Evolutionary conservation across 495 filamentous ascomycete genomes (phyloP).

Genomic region (Umbilicaria muhlenbergii): DNA sequence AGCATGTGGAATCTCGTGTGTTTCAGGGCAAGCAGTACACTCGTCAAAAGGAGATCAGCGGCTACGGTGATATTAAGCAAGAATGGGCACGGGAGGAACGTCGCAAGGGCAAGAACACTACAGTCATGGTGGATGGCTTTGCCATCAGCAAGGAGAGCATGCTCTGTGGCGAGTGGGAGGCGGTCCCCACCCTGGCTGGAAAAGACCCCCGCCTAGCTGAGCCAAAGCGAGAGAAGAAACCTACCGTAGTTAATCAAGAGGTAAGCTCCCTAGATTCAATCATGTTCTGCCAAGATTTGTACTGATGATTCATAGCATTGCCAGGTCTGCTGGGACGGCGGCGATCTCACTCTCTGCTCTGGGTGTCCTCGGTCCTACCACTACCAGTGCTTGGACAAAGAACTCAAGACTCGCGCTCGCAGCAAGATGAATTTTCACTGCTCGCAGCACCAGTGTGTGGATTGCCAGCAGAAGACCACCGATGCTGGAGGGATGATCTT

Average conservation of each 20-base stretch:
- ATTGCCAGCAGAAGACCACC: constrained; percentile 36
- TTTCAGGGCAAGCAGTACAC: constrained; percentile 40
- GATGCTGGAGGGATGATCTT: constrained; percentile 45
- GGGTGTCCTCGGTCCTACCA: constrained; percentile 45
- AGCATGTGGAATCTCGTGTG: constrained; percentile 41
- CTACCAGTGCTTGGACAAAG: constrained; percentile 28
- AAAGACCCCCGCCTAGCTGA: constrained; percentile 38
- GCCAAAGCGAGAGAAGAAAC: constrained; percentile 24
- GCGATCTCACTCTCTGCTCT: constrained; percentile 30
- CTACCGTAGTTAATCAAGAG: constrained; percentile 30
- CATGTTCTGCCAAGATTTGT: background rate
- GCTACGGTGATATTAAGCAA: constrained; percentile 22
- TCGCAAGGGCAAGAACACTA: constrained; percentile 41
- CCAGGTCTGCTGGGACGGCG: constrained; percentile 36
- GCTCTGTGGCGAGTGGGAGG: constrained; percentile 36
- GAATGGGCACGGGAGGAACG: constrained; percentile 32
- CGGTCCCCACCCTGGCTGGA: constrained; percentile 39
- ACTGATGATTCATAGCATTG: constrained; percentile 25
- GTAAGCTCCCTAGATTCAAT: constrained; percentile 9
- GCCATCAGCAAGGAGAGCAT: constrained; percentile 44
- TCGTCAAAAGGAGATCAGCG: constrained; percentile 15
- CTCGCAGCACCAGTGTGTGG: constrained; percentile 40
- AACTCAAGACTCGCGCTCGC: constrained; percentile 21
- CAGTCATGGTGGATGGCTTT: constrained; percentile 43
- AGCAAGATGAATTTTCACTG: constrained; percentile 32